Conservation (phyloP, 495 filamentous ascomycete species). For the Collariella sp. region DNA sequence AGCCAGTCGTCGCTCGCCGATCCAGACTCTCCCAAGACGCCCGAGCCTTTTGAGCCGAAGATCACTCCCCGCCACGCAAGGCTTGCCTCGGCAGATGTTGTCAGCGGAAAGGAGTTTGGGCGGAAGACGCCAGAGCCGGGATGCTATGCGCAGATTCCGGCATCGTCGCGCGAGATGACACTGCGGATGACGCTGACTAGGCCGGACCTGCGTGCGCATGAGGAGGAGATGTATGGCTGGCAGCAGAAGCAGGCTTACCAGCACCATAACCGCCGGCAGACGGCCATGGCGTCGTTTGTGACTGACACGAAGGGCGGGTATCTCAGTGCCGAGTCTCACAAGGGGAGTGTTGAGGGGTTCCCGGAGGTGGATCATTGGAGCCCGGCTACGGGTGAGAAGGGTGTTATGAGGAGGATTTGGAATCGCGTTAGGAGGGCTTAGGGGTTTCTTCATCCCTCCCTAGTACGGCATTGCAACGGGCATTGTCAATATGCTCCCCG, state of each 20-base stretch:
- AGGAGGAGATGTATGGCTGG: constrained; percentile 54
- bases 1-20: constrained; percentile 45
- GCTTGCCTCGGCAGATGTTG: constrained; percentile 10
- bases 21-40: constrained; percentile 48
- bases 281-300: constrained; percentile 11
- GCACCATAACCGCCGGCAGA: constrained; percentile 26
- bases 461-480: not conserved
- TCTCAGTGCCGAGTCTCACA: constrained; percentile 13
- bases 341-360: constrained; percentile 26
- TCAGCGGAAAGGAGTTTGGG: constrained; percentile 11
- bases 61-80: constrained; percentile 28
- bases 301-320: constrained; percentile 12
- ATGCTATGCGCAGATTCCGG: constrained; percentile 45
- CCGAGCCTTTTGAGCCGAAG: constrained; percentile 35
- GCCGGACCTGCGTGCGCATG: constrained; percentile 69
- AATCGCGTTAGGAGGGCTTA: constrained; percentile 28
- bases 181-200: constrained; percentile 88
- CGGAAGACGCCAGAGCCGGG: constrained; percentile 27
- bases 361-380: constrained; percentile 21
- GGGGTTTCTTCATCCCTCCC: too few relatives aligned
- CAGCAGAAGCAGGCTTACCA: constrained; percentile 33
- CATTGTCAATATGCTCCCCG: not conserved
- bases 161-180: constrained; percentile 78
- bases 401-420: constrained; percentile 36
- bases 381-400: constrained; percentile 18